Conservation (phyloP, 768 basidiomycete genomes). For the Kwoniella mangroviensis region DNA sequence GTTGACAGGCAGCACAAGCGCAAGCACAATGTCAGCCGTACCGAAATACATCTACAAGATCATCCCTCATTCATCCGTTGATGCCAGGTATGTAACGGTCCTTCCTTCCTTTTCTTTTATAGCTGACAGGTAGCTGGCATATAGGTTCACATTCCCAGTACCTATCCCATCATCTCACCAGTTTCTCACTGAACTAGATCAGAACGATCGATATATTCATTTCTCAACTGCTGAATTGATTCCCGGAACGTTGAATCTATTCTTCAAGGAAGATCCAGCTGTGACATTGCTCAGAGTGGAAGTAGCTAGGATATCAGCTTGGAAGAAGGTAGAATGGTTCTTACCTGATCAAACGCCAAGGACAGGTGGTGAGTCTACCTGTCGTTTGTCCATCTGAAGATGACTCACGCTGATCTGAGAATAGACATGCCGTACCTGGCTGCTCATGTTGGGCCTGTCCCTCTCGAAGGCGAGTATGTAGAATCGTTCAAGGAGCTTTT, state of each 20-base stretch:
- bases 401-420: background rate
- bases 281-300: slow-evolving; percentile 54
- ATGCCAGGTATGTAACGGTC: slow-evolving; percentile 32
- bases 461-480: slow-evolving; percentile 57
- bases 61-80: slow-evolving; percentile 54
- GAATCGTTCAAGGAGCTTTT: slow-evolving; percentile 52
- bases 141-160: slow-evolving; percentile 50
- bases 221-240: slow-evolving; percentile 60
- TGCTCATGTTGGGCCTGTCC: slow-evolving; percentile 32
- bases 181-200: slow-evolving; percentile 60
- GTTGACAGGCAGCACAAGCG: background rate
- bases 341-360: slow-evolving; percentile 21
- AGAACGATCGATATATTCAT: slow-evolving; percentile 62
- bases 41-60: slow-evolving; percentile 60
- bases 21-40: slow-evolving; percentile 21
- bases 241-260: slow-evolving; percentile 59
- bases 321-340: slow-evolving; percentile 56
- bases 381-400: background rate
- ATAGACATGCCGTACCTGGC: slow-evolving; percentile 56
- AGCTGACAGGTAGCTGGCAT: background rate
- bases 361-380: slow-evolving; percentile 20
- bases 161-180: slow-evolving; percentile 57
- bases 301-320: slow-evolving; percentile 42
- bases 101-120: background rate
- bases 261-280: slow-evolving; percentile 57